These are phyloP conservation scores for Fragaria vesca DNA, from an alignment of 306 rosid species.

Conservation along the genomic window DNA sequence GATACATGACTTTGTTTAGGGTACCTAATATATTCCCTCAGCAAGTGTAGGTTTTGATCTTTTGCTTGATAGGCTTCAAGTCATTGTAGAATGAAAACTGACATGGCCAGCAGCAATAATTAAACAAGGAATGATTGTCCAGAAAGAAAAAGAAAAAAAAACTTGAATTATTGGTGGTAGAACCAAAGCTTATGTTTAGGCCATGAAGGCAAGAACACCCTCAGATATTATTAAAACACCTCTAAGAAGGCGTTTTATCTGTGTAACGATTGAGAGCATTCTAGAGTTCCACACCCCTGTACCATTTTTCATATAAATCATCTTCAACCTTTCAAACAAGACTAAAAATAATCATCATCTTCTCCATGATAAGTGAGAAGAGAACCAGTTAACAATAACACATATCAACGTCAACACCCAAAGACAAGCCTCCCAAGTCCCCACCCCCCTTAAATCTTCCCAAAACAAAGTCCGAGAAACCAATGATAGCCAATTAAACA, in stretches of 20 bases:
- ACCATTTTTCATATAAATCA: background rate
- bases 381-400: background rate
- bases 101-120: background rate
- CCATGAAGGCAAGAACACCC: background rate
- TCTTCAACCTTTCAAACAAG: background rate
- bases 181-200: background rate
- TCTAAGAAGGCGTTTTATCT: no score
- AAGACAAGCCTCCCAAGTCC: background rate
- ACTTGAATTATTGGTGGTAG: background rate
- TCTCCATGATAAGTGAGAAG: background rate
- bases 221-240: no score
- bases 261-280: no score
- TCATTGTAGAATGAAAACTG: background rate
- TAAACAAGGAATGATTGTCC: background rate
- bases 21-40: background rate
- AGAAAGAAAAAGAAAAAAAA: background rate
- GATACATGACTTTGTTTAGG: background rate
- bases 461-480: slow-evolving; percentile 16
- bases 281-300: background rate
- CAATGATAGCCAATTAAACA: background rate
- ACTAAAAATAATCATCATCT: background rate
- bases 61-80: background rate
- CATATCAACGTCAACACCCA: background rate
- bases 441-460: background rate
- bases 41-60: background rate